These are phyloP conservation scores for Paracamarosporium sp. DNA, from an alignment of 2,329 filamentous ascomycete species.

Conservation along the genomic window DNA sequence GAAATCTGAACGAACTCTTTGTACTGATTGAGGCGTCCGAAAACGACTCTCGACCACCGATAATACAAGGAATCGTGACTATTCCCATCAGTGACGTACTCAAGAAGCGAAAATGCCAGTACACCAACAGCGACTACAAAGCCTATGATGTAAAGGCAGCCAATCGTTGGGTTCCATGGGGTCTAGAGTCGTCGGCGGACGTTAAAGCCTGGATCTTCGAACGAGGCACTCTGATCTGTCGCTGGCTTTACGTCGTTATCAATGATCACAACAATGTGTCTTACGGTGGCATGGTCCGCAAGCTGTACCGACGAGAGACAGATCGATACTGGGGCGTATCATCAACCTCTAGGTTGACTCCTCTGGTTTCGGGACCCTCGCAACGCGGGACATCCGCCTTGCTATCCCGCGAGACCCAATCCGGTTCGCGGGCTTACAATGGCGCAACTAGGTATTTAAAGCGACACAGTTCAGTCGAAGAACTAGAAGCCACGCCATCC, in stretches of 20 bases:
- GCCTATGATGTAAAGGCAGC: constrained; percentile 1
- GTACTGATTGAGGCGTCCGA: constrained; percentile 18
- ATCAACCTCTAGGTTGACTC: neutral
- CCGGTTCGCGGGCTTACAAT: too few relatives aligned
- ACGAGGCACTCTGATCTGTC: constrained; percentile 17
- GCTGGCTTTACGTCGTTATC: constrained; percentile 15
- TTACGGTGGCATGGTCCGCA: constrained; percentile 19
- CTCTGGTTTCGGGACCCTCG: neutral
- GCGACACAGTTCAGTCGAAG: neutral
- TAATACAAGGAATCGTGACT: constrained; percentile 21
- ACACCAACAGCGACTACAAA: neutral
- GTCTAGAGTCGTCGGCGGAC: neutral
- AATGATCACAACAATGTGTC: constrained; percentile 12
- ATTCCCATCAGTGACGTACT: constrained; percentile 16
- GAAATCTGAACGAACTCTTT: constrained; percentile 31
- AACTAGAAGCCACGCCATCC: neutral
- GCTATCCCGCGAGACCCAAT: too few relatives aligned
- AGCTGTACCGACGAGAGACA: constrained; percentile 14
- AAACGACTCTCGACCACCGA: constrained; percentile 12
- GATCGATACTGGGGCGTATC: neutral
- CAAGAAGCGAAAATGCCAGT: neutral
- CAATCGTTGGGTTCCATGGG: neutral
- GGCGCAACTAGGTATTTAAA: neutral
- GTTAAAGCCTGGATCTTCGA: constrained; percentile 15
- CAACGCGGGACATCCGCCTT: neutral